These are phyloP conservation scores for Mucor saturninus DNA, from an alignment of 371 early-diverging fungal species.

Conservation along the genomic window DNA sequence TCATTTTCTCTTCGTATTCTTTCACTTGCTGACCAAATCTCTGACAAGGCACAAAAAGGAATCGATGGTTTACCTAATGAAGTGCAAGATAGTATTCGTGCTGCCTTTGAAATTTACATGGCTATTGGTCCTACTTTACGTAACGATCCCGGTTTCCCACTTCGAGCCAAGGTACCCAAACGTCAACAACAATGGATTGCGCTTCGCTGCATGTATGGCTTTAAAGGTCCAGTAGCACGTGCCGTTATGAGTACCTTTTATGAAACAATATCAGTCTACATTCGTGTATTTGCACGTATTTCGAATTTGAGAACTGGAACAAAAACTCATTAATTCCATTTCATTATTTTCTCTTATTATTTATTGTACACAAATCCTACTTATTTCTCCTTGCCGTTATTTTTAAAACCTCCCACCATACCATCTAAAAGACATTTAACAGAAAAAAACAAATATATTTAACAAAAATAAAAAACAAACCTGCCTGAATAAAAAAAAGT, in stretches of 20 bases:
- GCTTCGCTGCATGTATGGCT: constrained; percentile 46
- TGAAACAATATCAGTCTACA: constrained; percentile 11
- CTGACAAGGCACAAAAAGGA: constrained; percentile 43
- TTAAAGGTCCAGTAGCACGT: constrained; percentile 32
- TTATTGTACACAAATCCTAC: too few species aligned
- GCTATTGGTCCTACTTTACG: constrained; percentile 47
- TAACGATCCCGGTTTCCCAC: constrained; percentile 38
- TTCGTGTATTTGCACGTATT: constrained; percentile 15
- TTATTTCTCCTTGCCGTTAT: too few species aligned
- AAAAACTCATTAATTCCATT: constrained; percentile 1
- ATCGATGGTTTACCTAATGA: constrained; percentile 46
- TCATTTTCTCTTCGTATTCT: constrained; percentile 34
- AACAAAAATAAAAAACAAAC: too few species aligned
- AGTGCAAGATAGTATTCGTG: constrained; percentile 45
- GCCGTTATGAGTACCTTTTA: constrained; percentile 21
- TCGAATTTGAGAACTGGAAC: constrained; percentile 4
- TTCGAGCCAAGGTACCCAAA: constrained; percentile 47
- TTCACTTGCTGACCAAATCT: constrained; percentile 31
- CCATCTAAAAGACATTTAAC: too few species aligned
- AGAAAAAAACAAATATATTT: too few species aligned
- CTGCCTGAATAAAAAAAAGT: too few species aligned
- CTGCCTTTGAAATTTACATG: constrained; percentile 55
- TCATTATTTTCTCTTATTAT: too few species aligned
- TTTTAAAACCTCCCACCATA: too few species aligned
- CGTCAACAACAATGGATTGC: constrained; percentile 45